A percentile compares a stretch with the other conserved stretches of the same genome.
phyloP scores from a whole-genome alignment of 2,329 filamentous ascomycete genomes.

The Penicillium concentricum region DNA sequence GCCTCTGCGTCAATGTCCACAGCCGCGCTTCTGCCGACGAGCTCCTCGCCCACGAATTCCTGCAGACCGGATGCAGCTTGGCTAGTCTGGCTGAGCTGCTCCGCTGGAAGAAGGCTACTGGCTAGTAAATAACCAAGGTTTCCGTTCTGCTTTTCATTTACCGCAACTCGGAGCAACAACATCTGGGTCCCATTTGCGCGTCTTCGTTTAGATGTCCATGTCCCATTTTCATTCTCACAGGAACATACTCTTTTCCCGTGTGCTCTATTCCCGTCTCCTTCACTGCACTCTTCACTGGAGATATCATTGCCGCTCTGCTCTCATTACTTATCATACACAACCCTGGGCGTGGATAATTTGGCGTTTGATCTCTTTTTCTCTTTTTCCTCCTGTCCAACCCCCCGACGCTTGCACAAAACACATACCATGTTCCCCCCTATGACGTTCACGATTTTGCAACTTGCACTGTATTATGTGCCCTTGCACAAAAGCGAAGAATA shows the following conservation, averaged over 20 bases:
- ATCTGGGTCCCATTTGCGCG: slow-evolving; percentile 33
- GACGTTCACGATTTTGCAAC: slow-evolving; percentile 14
- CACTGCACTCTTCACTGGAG: slow-evolving; percentile 1
- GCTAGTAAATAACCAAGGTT: slow-evolving; percentile 29
- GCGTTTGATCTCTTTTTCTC: slow-evolving; percentile 22
- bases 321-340: slow-evolving; percentile 15
- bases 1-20: slow-evolving; percentile 94
- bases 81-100: slow-evolving; percentile 82
- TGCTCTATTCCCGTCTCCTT: not conserved
- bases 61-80: slow-evolving; percentile 85
- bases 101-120: slow-evolving; percentile 58
- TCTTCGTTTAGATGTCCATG: slow-evolving; percentile 23
- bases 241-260: not conserved
- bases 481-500: slow-evolving; percentile 15
- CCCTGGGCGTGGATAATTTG: slow-evolving; percentile 33
- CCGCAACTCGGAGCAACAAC: slow-evolving; percentile 29
- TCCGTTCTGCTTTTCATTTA: slow-evolving; percentile 2
- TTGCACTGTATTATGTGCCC: slow-evolving; percentile 11
- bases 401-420: slow-evolving; percentile 15
- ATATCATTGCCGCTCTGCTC: slow-evolving; percentile 2
- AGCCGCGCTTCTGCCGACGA: slow-evolving; percentile 89
- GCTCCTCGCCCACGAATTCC: slow-evolving; percentile 86
- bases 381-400: not conserved
- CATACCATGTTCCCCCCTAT: slow-evolving; percentile 10
- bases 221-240: slow-evolving; percentile 28